Evolutionary conservation across 1,284 basidiomycete genomes (phyloP).

Genomic region (Cutaneotrichosporon mucoides): DNA sequence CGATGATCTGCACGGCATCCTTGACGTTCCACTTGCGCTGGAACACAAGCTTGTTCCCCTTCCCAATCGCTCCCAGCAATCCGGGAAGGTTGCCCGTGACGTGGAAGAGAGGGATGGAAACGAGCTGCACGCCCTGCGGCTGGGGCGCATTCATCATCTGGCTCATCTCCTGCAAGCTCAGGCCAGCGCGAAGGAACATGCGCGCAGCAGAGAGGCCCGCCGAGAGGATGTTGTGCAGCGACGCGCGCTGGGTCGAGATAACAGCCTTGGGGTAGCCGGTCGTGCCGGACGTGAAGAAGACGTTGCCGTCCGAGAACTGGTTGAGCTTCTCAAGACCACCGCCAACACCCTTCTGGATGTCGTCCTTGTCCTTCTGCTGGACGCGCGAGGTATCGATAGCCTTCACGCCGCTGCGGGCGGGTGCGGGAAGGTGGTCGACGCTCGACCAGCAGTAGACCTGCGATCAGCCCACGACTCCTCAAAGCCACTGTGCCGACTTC

Average conservation of each 20-base stretch:
- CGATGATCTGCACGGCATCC: conserved; percentile 33
- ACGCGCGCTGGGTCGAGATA: conserved; percentile 34
- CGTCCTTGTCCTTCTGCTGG: background rate
- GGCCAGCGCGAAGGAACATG: background rate
- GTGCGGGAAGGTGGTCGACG: background rate
- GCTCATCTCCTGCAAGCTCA: background rate
- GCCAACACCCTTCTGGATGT: background rate
- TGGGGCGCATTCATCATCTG: background rate
- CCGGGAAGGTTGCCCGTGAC: conserved; percentile 43
- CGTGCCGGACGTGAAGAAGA: conserved; percentile 37
- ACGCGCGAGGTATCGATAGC: background rate
- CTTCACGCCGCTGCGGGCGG: background rate
- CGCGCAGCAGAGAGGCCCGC: background rate
- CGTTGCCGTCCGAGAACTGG: conserved; percentile 39
- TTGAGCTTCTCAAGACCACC: conserved; percentile 21
- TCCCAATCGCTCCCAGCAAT: conserved; percentile 33
- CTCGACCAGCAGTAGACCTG: conserved; percentile 8
- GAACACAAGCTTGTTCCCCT: conserved; percentile 37
- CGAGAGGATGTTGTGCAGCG: conserved; percentile 13
- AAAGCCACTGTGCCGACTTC: too few species aligned
- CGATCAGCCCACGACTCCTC: too few species aligned
- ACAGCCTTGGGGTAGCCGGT: conserved; percentile 34
- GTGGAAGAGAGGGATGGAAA: conserved; percentile 45
- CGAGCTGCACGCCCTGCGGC: conserved; percentile 11
- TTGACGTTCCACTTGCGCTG: conserved; percentile 34